Conservation (phyloP, 2,329 filamentous ascomycete species). For the Lasiodiplodia theobromae region DNA sequence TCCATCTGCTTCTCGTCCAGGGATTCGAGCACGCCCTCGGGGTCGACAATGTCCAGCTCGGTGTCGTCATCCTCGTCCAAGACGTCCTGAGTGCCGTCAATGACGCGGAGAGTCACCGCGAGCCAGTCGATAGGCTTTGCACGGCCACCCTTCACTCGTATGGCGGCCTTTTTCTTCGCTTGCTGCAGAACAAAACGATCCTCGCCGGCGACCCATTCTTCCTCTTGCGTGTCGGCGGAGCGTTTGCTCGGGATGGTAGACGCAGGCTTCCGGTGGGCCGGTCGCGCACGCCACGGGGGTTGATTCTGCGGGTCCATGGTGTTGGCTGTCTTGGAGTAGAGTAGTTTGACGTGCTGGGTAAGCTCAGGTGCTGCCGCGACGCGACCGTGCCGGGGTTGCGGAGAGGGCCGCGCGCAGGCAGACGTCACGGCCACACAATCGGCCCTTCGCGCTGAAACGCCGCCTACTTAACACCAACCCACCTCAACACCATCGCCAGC, state of each 20-base stretch:
- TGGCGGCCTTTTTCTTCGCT: constrained; percentile 96
- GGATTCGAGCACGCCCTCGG: constrained; percentile 79
- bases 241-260: constrained; percentile 52
- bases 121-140: constrained; percentile 94
- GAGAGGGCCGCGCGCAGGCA: constrained; percentile 16
- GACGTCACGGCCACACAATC: background rate
- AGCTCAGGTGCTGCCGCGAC: background rate
- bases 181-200: constrained; percentile 96
- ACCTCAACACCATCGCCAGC: background rate
- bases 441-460: constrained; percentile 1
- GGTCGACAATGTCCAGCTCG: constrained; percentile 77
- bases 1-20: constrained; percentile 71
- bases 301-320: constrained; percentile 44
- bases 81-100: constrained; percentile 81
- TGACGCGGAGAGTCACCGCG: constrained; percentile 85
- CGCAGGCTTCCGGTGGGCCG: constrained; percentile 36
- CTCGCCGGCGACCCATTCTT: constrained; percentile 86
- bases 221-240: constrained; percentile 56
- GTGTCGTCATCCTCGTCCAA: constrained; percentile 86
- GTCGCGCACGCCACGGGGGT: constrained; percentile 44
- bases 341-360: background rate
- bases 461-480: background rate
- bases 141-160: constrained; percentile 88
- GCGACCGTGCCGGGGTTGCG: constrained; percentile 9
- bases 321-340: background rate